Base-by-base conservation (phyloP, 2,329 filamentous ascomycete species). In the Dichotomopilus funicola region DNA sequence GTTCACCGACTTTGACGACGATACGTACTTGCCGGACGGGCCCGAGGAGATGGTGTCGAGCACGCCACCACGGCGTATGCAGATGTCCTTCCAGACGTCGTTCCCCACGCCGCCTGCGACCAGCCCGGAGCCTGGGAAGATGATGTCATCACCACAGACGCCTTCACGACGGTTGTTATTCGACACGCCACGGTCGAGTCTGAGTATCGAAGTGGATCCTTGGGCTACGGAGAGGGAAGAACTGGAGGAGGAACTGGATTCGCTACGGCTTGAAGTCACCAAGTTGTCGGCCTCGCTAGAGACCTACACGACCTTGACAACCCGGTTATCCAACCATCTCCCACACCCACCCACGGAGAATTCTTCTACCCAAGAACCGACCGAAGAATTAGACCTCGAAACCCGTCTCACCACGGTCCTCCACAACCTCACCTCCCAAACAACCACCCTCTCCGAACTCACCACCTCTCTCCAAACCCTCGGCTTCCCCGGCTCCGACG, bases 91-190 rank as follows among this genome's bases (percentile, higher is more conserved):
- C 59, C 65, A 68, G 45, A 64, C 68, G n/a, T 80, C 78, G 0
- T 81, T 82, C 59, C 75, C 76, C 4, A 80, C 79, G 0, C 80
- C 80, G 0, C 80, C 80, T 1, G 73, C 75, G 2, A 83, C 80
- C 0, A 83, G 80, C 43, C 77, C 78, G 1, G 61, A 49, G 8
- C 51, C 68, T 60, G 57, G 66, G 19, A 27, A 27, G 19, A 27
- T 27, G 19, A 27, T 27, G 19, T 27, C 19, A 2, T 60, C 60
- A 4, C 65, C 67, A 0, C 56, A 64, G 0, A 75, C 75, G 1
- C 78, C 78, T 0, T 71, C 65, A 42, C 73, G 70, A 1, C 62
- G 60, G 0, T 59, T 27, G 0, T 59, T 27, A n/a, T 35, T 60
- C 1, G 44, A 61, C 0, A 65, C 67, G 12, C 66, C 69, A 1